A percentile compares a stretch with the other conserved stretches of the same genome.
Conservation (phyloP, 2,329 filamentous ascomycete genomes). For the Phaeosphaeria sp. region DNA sequence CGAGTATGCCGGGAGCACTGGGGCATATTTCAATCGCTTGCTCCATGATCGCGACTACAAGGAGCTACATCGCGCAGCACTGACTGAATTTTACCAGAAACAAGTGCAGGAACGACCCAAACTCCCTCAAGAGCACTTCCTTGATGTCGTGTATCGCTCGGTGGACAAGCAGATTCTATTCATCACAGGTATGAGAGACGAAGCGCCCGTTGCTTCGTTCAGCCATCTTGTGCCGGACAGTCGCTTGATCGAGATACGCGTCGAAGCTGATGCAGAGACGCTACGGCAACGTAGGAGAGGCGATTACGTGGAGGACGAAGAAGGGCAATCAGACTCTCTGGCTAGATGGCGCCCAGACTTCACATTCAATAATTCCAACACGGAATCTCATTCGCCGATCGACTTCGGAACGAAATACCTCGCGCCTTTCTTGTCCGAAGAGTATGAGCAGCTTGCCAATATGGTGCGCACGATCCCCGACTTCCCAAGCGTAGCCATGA, state of each 20-base stretch:
- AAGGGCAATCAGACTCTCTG: constrained; percentile 4
- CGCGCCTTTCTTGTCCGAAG: constrained; percentile 55
- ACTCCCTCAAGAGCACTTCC: constrained; percentile 54
- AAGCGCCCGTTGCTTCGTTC: constrained; percentile 61
- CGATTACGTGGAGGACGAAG: background rate
- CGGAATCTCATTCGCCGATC: constrained; percentile 49
- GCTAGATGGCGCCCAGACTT: constrained; percentile 53
- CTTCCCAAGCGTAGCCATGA: constrained; percentile 60
- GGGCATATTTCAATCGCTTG: constrained; percentile 58
- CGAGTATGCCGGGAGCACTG: constrained; percentile 61
- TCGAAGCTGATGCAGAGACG: constrained; percentile 52
- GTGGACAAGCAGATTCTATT: constrained; percentile 60
- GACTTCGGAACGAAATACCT: constrained; percentile 54
- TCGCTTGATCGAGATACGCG: constrained; percentile 62
- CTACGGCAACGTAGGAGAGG: constrained; percentile 50
- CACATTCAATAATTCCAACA: constrained; percentile 60
- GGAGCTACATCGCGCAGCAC: constrained; percentile 62
- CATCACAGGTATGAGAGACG: constrained; percentile 69
- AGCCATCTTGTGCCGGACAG: constrained; percentile 62
- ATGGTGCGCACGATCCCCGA: constrained; percentile 60
- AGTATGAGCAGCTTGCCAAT: constrained; percentile 54
- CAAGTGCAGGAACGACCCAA: constrained; percentile 54
- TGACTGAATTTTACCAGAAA: constrained; percentile 61
- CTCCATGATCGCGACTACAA: constrained; percentile 66
- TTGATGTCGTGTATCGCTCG: constrained; percentile 50